Base-by-base conservation (phyloP, 1,139 yeast genomes). In the Pichia sp. region DNA sequence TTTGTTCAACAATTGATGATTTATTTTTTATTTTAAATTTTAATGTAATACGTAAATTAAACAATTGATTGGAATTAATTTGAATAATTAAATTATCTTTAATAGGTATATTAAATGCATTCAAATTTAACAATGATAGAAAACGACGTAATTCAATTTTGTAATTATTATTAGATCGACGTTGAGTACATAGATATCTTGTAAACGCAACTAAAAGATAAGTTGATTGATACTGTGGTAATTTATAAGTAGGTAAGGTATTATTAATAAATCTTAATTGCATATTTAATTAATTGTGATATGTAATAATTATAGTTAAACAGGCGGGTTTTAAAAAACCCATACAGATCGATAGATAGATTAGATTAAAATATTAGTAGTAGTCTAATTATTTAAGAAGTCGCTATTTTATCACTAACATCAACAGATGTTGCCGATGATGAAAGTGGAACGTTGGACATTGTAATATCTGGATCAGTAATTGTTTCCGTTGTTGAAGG, bases 31-130 rank as follows among this genome's bases (percentile, higher is more conserved):
- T 27, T 16, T 25, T 32, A 23, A 32, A 22, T 23, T 9, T 32
- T 5, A 32, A 23, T 10, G 22, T 22, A 11, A 32, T 23, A 6
- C 23, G 10, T 5, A 32, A 8, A 11, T 22, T 5, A 23, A 32
- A 32, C 35, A 24, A 32, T 23, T 32, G 35, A 16, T 32, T 32
- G 10, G 16, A 22, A 22, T 23, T 9, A 3, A n/a, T n/a, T n/a
- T n/a, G n/a, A n/a, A n/a, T n/a, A n/a, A n/a, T n/a, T n/a, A n/a
- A n/a, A n/a, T n/a, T 26, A 8, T 26, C 6, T 6, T 8, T 26
- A 26, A 33, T 24, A 6, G 43, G 43, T 3, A 40, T 2, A 7
- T 40, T 35, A 11, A 23, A 40, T n/a, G 31, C 43, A 16, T 30
- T 40, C 8, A 40, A 30, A 9, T 40, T 31, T 22, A 40, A 33